Base-by-base conservation (phyloP, 306 rosid species). In the Canavalia gladiata region DNA sequence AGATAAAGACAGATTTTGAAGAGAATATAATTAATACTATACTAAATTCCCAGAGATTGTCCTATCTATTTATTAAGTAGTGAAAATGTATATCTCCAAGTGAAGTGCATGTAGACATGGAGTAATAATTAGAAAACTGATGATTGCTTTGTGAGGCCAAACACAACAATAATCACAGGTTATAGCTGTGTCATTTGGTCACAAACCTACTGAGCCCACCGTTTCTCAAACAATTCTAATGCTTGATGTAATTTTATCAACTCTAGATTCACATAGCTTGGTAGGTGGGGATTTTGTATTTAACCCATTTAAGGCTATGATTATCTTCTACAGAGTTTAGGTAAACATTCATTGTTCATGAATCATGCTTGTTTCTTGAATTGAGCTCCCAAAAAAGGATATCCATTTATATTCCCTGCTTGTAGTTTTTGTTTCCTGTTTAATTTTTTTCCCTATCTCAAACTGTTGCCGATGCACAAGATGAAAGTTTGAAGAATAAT, bases 131-230 rank as follows among this genome's bases (percentile, higher is more conserved):
- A 63, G 52, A 63, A 65, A 47, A 34, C 11, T 37, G 58, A 47
- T 4, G 58, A 30, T 72, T 43, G 64, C 56, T 63, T 74, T 74
- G 58, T 58, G 81, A 43, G 46, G 78, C 65, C 64, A 31, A 59
- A 51, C 60, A 18, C 68, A 78, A 74, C 8, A 54, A 74, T 18
- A 39, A 1, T 66, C 63, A 68, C 37, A 71, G 37, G 67, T 68
- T 5, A 11, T 5, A 49, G 58, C 35, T 81, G 63, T 42, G 43
- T 39, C 52, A 55, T 41, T 25, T 45, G 51, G 68, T 82, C 56
- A 52, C 74, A 34, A 74, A 13, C 63, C 77, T 63, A 78, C 2
- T 41, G 34, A 58, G 71, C 59, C 73, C 88, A 77, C 75, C 43
- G 74, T 79, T 78, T 82, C 66, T 29, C 9, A 57, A 72, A 49